A percentile compares a stretch with the other conserved stretches of the same genome.
Evolutionary conservation across 139 green algal genomes (phyloP).

Genomic region (Coelastrella sp.): DNA sequence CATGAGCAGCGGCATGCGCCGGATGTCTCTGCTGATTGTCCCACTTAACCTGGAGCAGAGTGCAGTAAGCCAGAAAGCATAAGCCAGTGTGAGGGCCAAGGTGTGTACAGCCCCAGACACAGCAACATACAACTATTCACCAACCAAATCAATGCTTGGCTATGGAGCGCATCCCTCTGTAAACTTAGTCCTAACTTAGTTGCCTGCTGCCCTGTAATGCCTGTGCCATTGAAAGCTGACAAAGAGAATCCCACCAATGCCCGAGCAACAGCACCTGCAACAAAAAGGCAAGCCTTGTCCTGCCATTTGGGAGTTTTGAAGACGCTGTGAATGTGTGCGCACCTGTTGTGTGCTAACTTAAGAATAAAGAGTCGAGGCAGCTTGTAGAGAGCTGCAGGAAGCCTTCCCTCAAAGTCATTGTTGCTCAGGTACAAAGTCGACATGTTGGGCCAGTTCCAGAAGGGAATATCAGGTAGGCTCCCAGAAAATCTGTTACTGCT

Average conservation of each 20-base stretch:
- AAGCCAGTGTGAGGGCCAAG: not conserved
- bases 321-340: not conserved
- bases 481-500: conserved; percentile 8
- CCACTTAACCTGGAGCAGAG: conserved; percentile 4
- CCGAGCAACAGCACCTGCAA: no score
- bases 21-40: not conserved
- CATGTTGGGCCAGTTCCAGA: conserved; percentile 1
- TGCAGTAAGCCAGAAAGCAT: not conserved
- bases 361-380: conserved; percentile 21
- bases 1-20: not conserved
- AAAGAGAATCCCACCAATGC: no score
- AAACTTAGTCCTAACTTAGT: no score
- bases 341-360: conserved; percentile 28
- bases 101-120: not conserved
- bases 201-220: no score
- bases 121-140: not conserved
- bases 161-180: no score
- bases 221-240: no score
- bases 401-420: not conserved
- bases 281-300: no score
- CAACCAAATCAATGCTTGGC: no score
- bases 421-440: not conserved
- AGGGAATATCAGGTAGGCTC: not conserved
- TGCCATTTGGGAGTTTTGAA: not conserved
- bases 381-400: not conserved